Conservation (phyloP, 73 alveolate species). For the Paramecium primaurelia region DNA sequence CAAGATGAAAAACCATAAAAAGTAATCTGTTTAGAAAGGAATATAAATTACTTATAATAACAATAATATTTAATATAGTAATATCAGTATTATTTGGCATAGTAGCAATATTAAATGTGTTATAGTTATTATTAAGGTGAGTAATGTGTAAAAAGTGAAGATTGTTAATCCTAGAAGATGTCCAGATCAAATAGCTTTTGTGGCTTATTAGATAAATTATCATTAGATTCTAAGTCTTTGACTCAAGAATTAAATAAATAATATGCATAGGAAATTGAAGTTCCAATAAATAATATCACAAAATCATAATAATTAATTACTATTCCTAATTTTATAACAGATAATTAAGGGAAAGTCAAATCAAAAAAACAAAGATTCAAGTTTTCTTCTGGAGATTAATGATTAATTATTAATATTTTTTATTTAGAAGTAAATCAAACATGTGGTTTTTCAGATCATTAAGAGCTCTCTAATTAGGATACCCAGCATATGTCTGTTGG, state of each 20-base stretch:
- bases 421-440: background rate
- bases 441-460: slow-evolving; percentile 15
- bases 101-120: background rate
- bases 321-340: background rate
- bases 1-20: background rate
- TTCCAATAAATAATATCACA: background rate
- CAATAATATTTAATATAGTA: background rate
- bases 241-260: background rate
- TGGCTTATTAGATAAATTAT: background rate
- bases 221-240: background rate
- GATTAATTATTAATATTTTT: background rate
- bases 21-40: background rate
- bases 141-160: background rate
- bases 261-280: background rate
- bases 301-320: background rate
- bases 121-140: background rate
- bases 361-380: background rate
- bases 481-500: slow-evolving; percentile 18
- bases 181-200: background rate
- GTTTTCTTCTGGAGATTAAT: background rate
- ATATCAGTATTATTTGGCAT: background rate
- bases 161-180: background rate
- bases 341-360: background rate
- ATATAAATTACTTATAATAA: background rate
- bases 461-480: background rate